Evolutionary conservation across 352 stramenopile species (phyloP), one percentile per base, ranked within the genome.

Genomic region (Globisporangium sylvaticum): DNA sequence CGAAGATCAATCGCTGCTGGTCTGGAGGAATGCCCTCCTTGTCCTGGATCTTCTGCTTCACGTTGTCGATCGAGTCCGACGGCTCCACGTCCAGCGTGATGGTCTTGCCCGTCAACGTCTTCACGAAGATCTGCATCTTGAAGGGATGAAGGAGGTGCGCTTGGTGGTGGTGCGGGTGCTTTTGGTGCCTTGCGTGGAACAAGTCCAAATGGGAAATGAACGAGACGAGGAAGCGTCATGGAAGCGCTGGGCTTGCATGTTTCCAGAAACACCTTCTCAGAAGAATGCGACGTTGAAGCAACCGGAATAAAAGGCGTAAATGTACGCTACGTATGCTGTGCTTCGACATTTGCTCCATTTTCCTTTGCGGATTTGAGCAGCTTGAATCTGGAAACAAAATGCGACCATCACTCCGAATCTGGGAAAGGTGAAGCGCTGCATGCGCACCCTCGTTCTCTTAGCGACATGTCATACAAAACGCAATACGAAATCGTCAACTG

Each of bases 1-100:
- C 73, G 89, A 98, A 98, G 70, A 99, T 99, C 60, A 98, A 81
- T 56, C 95, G 83, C 77, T 99, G 95, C 80, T 98, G 93, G 70
- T 98, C 96, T 27, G 91, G 81, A 55, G 94, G 96, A 57, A 98
- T 98, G 53, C 93, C 94, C 76, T 98, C 91, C 77, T 90, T 98
- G 75, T 97, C 90, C 64, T 96, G 77, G 68, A 98, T 98, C 79
- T 97, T 98, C 37, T 90, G 87, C 89, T 99, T 99, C 52, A 99
- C 96, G 75, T 98, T 96, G 78, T 98, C 94, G 66, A 98, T 98
- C 34, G 83, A 93, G 84, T 98, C 92, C 54, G 87, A 91, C 52
- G 95, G 88, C 73, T 97, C 94, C 7, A 98, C 87, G 76, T 98
- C 91, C 37, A 98, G 82, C 32, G 86, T 96, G 62, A 98, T 91